These are phyloP conservation scores for Cladosporium sp. DNA, from an alignment of 2,329 filamentous ascomycete species.

Conservation along the genomic window DNA sequence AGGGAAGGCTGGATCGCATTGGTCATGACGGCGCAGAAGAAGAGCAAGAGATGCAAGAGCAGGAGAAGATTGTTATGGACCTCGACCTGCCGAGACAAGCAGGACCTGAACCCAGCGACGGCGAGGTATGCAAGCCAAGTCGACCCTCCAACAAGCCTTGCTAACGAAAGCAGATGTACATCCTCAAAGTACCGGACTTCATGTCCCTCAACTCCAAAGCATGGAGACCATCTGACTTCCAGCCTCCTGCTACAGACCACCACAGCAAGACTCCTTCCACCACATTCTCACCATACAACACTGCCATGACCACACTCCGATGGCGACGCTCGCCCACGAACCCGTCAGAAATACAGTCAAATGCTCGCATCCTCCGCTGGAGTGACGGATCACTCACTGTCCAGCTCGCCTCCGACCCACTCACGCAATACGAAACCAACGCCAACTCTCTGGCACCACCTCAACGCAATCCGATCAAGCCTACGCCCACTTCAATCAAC, in stretches of 20 bases:
- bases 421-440: slow-evolving; percentile 69
- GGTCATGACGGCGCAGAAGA: slow-evolving; percentile 45
- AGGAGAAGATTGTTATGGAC: slow-evolving; percentile 57
- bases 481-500: slow-evolving; percentile 42
- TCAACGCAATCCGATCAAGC: slow-evolving; percentile 45
- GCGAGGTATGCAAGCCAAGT: slow-evolving; percentile 51
- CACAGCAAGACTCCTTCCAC: slow-evolving; percentile 45
- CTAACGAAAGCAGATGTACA: slow-evolving; percentile 53
- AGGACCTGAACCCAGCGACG: slow-evolving; percentile 66
- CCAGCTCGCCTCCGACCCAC: slow-evolving; percentile 63
- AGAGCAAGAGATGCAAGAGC: slow-evolving; percentile 40
- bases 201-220: slow-evolving; percentile 64
- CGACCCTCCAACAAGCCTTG: background rate
- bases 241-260: slow-evolving; percentile 58
- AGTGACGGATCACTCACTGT: slow-evolving; percentile 74
- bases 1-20: slow-evolving; percentile 60
- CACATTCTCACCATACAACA: slow-evolving; percentile 57
- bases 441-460: slow-evolving; percentile 65
- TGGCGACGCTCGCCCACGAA: slow-evolving; percentile 64
- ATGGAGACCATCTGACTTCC: slow-evolving; percentile 64
- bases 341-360: slow-evolving; percentile 65
- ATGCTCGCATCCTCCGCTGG: slow-evolving; percentile 71
- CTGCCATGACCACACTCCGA: slow-evolving; percentile 63
- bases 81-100: slow-evolving; percentile 65
- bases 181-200: slow-evolving; percentile 68